Base-by-base conservation (phyloP, 2,329 filamentous ascomycete species). In the Macroventuria anomochaeta region DNA sequence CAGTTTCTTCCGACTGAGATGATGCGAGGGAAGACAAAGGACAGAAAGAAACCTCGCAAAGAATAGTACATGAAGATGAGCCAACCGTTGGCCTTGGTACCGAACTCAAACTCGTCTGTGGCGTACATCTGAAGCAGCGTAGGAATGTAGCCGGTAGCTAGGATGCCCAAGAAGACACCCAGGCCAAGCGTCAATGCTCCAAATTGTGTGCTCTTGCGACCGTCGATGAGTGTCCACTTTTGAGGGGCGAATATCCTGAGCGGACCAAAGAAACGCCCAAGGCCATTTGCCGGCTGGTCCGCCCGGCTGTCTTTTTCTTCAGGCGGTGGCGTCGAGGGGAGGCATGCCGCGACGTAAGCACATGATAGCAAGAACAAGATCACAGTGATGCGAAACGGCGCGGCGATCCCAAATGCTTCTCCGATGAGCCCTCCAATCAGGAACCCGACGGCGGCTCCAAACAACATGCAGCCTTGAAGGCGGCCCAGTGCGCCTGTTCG, bases 121-220 rank as follows among this genome's bases (percentile, higher is more conserved):
- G 76, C 71, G 60, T 79, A 81, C 74, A 81, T 78, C 48, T 81
- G 79, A 0, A 81, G 71, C 10, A 90, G 74, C 0, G 84, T 77
- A 0, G 85, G 84, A 0, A 87, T 86, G 50, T 88, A 90, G 1
- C 85, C 86, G 0, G 88, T 89, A 0, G 88, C 87, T 1, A 89
- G 78, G 66, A 90, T 86, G 0, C 84, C 87, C 0, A 88, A 72
- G 53, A 89, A 90, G 2, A 88, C 85, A 1, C 88, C 88, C 0
- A 79, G 73, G 17, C 85, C 87, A 3, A 90, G 80, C 1, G 89
- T 81, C 3, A 88, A 72, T 0, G 88, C 80, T 1, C 88, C 87
- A 20, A 84, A 84, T 57, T 89, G 84, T 15, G 74, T 83, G 41
- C 73, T 76, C 5, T 81, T 62, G 1, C 73, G 75, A 1, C 87